phyloP scores from a whole-genome alignment of 192 early-diverging fungal genomes.

The Spinellus fusiger region DNA sequence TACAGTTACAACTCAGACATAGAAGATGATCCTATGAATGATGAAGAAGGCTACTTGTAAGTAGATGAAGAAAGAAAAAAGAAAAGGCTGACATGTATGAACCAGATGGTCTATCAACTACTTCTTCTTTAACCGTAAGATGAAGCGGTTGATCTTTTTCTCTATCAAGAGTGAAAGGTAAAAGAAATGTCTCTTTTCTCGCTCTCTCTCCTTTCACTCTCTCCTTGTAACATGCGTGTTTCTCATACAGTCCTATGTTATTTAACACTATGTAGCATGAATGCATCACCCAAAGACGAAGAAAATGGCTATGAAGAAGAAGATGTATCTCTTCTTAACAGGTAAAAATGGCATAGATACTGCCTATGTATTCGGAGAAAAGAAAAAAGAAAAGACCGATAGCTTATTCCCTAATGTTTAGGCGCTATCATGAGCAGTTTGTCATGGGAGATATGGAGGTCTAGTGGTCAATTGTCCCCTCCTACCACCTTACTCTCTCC shows the following conservation, averaged over 20 bases:
- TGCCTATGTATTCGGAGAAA: background rate
- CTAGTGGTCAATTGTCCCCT: too few relatives aligned
- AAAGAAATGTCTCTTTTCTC: background rate
- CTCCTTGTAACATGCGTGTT: background rate
- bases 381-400: slow-evolving; percentile 9
- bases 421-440: slow-evolving; percentile 53
- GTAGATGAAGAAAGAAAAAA: slow-evolving; percentile 13
- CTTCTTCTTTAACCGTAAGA: slow-evolving; percentile 91
- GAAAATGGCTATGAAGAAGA: slow-evolving; percentile 20
- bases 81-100: slow-evolving; percentile 7
- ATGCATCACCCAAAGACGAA: slow-evolving; percentile 54
- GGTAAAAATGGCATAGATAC: background rate
- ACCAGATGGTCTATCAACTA: slow-evolving; percentile 93
- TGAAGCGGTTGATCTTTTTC: slow-evolving; percentile 92
- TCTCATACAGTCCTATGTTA: background rate
- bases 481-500: too few relatives aligned
- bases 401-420: slow-evolving; percentile 22
- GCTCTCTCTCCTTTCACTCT: background rate
- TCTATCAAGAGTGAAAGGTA: slow-evolving; percentile 88
- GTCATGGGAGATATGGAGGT: slow-evolving; percentile 62
- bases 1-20: slow-evolving; percentile 87
- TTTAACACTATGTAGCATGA: slow-evolving; percentile 36
- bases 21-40: slow-evolving; percentile 86
- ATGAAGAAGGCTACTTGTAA: slow-evolving; percentile 76
- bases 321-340: slow-evolving; percentile 7